Evolutionary conservation across 805 yeast genomes (phyloP).

Genomic region (Pichia rugopelliculosa): DNA sequence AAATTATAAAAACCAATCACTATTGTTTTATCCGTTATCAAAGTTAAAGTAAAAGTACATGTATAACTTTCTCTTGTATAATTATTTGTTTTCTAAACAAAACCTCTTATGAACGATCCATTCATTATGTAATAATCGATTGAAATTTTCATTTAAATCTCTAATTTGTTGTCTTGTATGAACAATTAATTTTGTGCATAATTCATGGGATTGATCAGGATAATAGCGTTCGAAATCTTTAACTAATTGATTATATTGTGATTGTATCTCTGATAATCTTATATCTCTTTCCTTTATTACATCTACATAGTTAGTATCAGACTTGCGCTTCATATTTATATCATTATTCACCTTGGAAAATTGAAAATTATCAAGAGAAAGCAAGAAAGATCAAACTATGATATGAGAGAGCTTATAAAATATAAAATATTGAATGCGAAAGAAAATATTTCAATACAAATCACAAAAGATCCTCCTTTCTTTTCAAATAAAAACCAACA

Average conservation of each 20-base stretch:
- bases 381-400: too few relatives aligned
- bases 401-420: too few relatives aligned
- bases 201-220: constrained; percentile 4
- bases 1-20: constrained; percentile 10
- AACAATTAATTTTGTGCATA: not conserved
- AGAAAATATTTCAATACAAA: not conserved
- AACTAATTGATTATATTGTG: not conserved
- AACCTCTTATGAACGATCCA: not conserved
- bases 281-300: not conserved
- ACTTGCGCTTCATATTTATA: not conserved
- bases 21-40: constrained; percentile 15
- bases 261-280: not conserved
- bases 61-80: not conserved
- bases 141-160: not conserved
- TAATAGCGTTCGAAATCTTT: constrained; percentile 4
- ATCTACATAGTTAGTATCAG: not conserved
- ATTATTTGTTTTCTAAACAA: not conserved
- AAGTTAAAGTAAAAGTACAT: not conserved
- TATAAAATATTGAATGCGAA: not conserved
- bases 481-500: not conserved
- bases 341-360: not conserved
- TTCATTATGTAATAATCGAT: not conserved
- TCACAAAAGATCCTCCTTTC: not conserved
- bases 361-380: too few relatives aligned
- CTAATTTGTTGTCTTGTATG: not conserved